Evolutionary conservation across 371 early-diverging fungal genomes (phyloP).

Genomic region (Smittium mucronatum): DNA sequence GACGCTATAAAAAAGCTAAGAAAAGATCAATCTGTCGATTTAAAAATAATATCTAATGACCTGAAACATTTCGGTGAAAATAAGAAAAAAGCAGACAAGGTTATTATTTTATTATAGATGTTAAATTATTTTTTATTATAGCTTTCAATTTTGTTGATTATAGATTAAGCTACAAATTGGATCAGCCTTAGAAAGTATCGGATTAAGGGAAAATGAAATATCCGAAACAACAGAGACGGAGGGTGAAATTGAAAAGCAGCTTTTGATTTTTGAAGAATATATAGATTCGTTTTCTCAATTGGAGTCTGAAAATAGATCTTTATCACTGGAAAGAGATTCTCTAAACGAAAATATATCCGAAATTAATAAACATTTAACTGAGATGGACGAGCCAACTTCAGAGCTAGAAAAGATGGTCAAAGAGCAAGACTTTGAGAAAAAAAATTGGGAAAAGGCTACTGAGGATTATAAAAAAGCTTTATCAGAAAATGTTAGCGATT

Average conservation of each 20-base stretch:
- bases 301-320: neutral
- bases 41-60: slow-evolving; percentile 50
- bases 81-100: slow-evolving; percentile 57
- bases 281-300: neutral
- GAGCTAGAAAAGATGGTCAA: neutral
- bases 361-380: neutral
- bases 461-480: neutral
- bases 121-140: slow-evolving; percentile 18
- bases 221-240: neutral
- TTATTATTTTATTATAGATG: slow-evolving; percentile 32
- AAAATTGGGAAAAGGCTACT: neutral
- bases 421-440: neutral
- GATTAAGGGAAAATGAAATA: slow-evolving; percentile 7
- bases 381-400: neutral
- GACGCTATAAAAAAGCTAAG: slow-evolving; percentile 64
- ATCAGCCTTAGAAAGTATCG: slow-evolving; percentile 9
- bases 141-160: slow-evolving; percentile 18
- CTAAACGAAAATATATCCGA: neutral
- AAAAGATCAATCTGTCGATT: slow-evolving; percentile 54
- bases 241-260: neutral
- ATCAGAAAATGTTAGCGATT: neutral
- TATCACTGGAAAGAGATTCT: neutral
- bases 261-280: neutral
- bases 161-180: slow-evolving; percentile 16
- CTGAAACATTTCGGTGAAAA: slow-evolving; percentile 53